phyloP scores from a whole-genome alignment of 2,329 filamentous ascomycete species.

The Paracoccidioides lutzii region DNA sequence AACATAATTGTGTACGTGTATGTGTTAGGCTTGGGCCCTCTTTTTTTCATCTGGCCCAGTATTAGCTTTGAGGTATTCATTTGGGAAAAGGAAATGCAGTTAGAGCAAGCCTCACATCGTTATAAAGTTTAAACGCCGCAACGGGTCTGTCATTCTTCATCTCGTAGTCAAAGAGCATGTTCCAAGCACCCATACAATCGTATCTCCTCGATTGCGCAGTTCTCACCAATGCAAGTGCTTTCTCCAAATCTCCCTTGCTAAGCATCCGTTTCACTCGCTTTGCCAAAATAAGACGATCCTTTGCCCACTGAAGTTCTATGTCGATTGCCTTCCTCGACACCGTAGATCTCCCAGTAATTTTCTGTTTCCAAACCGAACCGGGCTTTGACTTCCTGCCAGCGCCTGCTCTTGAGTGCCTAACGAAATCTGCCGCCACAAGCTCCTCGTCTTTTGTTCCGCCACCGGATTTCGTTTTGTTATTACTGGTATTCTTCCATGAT shows the following conservation, averaged over 20 bases:
- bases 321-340: constrained; percentile 24
- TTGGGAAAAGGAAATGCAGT: neutral
- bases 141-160: constrained; percentile 49
- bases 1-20: constrained; percentile 79
- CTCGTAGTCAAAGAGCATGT: constrained; percentile 63
- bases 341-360: neutral
- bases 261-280: constrained; percentile 53
- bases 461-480: neutral
- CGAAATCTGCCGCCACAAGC: neutral
- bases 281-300: constrained; percentile 61
- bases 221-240: constrained; percentile 56
- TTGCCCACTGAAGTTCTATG: constrained; percentile 49
- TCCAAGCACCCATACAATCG: constrained; percentile 69
- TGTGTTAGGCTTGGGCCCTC: constrained; percentile 63
- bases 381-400: neutral
- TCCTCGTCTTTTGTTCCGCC: neutral
- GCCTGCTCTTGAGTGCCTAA: neutral
- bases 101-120: constrained; percentile 49
- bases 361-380: neutral
- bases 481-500: neutral
- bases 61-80: neutral
- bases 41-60: constrained; percentile 73
- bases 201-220: constrained; percentile 50
- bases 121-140: constrained; percentile 67
- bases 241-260: constrained; percentile 44